These are phyloP conservation scores for Aureobasidium vineae DNA, from an alignment of 2,329 filamentous ascomycete genomes.

Conservation along the genomic window DNA sequence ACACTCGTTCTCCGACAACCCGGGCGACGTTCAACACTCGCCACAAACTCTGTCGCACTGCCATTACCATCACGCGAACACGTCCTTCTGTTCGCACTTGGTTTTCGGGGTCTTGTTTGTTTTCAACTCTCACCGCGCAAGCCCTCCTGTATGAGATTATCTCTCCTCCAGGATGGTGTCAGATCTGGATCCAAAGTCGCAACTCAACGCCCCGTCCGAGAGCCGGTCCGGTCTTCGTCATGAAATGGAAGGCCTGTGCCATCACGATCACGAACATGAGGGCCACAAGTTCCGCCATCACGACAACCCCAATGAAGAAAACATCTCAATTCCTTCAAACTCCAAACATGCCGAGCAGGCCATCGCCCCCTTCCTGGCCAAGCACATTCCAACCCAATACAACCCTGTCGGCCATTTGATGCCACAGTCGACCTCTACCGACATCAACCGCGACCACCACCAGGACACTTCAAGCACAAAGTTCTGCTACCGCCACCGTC, in stretches of 20 bases:
- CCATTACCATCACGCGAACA: conserved; percentile 8
- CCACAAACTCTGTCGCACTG: conserved; percentile 7
- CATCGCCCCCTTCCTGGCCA: conserved; percentile 82
- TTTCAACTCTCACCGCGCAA: not conserved
- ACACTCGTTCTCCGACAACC: conserved; percentile 16
- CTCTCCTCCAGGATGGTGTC: conserved; percentile 18
- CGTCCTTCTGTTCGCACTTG: not conserved
- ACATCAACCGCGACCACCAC: conserved; percentile 35
- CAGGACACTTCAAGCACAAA: conserved; percentile 57
- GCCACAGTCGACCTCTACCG: conserved; percentile 26
- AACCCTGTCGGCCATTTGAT: conserved; percentile 63
- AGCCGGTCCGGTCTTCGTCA: conserved; percentile 18
- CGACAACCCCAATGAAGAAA: conserved; percentile 33
- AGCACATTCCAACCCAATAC: conserved; percentile 87
- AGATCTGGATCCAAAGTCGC: conserved; percentile 9
- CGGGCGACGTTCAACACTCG: not conserved
- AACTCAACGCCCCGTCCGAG: conserved; percentile 2
- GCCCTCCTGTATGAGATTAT: not conserved
- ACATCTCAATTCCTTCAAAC: conserved; percentile 45
- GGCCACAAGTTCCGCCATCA: conserved; percentile 29
- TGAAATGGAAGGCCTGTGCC: conserved; percentile 34
- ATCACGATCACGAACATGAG: conserved; percentile 39
- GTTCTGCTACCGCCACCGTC: conserved; percentile 93
- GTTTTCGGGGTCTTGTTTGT: not conserved
- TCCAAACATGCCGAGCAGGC: conserved; percentile 70